A percentile compares a stretch with the other conserved stretches of the same genome.
Conservation (phyloP, 257 asterid genomes). For the Solanum raphanifolium region DNA sequence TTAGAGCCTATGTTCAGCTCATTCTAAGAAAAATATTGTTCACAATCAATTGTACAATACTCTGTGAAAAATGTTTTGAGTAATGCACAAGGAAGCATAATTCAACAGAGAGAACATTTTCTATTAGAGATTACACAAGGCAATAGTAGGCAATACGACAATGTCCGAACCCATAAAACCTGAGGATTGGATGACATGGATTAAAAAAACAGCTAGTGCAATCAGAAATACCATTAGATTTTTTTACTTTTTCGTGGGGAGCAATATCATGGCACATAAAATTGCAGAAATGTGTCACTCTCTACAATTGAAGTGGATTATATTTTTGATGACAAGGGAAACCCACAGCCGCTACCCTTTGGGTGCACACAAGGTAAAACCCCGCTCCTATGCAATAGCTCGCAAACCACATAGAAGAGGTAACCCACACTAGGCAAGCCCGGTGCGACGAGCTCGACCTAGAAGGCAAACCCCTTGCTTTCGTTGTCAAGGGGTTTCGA, state of each 20-base stretch:
- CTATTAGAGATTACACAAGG: not conserved
- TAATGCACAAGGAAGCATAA: not conserved
- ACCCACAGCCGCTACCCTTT: no score
- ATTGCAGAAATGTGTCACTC: not conserved
- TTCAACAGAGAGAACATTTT: not conserved
- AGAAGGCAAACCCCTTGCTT: no score
- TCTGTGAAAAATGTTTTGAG: not conserved
- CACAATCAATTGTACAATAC: not conserved
- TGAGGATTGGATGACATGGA: not conserved
- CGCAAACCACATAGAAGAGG: no score
- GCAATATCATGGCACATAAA: not conserved
- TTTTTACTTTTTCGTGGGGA: not conserved
- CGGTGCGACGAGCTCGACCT: no score
- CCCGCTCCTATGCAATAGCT: no score
- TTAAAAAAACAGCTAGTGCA: not conserved
- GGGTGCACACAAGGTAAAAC: no score
- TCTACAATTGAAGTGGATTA: not conserved
- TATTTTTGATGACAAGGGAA: not conserved
- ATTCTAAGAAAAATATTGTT: not conserved
- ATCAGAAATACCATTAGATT: not conserved
- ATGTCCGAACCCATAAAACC: not conserved
- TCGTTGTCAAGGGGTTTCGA: no score
- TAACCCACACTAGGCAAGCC: no score
- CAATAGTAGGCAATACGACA: not conserved
- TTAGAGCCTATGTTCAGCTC: not conserved